Conservation (phyloP, 2,329 filamentous ascomycete species). For the Botrytis galanthina region DNA sequence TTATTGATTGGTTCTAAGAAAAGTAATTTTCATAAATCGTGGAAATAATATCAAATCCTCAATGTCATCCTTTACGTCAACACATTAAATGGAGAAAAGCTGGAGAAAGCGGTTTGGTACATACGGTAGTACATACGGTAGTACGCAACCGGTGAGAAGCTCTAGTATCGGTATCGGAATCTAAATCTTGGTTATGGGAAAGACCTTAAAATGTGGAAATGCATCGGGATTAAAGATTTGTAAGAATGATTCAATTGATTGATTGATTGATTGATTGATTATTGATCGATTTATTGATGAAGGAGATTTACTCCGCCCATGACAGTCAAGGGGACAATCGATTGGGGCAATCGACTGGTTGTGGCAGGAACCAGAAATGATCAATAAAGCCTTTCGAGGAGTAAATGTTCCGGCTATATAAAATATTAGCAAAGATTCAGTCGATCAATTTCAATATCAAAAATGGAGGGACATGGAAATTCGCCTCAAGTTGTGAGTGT, state of each 20-base stretch:
- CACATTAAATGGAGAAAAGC: not conserved
- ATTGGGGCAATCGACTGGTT: not conserved
- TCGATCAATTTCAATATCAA: not conserved
- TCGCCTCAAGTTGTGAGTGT: not conserved
- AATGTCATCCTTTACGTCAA: constrained; percentile 3
- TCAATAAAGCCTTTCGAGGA: not conserved
- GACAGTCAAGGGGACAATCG: too few relatives aligned
- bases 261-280: too few relatives aligned
- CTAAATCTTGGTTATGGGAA: not conserved
- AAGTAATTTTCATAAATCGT: not conserved
- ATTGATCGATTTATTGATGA: too few relatives aligned
- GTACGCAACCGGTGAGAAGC: not conserved
- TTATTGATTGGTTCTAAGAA: not conserved
- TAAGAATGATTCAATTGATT: not conserved
- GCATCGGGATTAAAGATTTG: not conserved
- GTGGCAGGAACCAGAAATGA: not conserved
- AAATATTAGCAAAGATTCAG: not conserved
- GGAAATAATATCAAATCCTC: not conserved
- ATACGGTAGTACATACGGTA: not conserved
- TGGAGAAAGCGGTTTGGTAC: not conserved
- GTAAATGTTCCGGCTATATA: not conserved
- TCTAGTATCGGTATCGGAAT: not conserved
- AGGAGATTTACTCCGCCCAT: not conserved
- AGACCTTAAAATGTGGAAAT: not conserved
- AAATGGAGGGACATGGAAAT: too few relatives aligned